Conservation (phyloP, 441 rosid species). For the Brassica balearica region DNA sequence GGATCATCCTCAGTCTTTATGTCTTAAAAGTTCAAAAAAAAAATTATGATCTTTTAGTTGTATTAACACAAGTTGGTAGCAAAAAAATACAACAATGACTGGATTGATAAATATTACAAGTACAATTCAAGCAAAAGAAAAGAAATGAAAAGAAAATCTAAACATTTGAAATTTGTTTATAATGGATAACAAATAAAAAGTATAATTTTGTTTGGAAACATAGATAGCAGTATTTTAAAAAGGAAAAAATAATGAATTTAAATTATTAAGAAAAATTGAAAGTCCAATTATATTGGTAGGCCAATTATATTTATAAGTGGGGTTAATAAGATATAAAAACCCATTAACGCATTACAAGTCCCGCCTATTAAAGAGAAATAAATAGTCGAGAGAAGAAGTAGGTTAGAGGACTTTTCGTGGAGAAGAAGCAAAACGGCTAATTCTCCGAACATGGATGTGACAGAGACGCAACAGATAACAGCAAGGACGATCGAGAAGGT, state of each 20-base stretch:
- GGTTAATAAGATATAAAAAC: not conserved
- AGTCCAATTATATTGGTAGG: too few relatives aligned
- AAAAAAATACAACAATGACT: not conserved
- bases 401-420: not conserved
- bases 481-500: slow-evolving; percentile 79
- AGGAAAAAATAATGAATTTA: too few relatives aligned
- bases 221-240: too few relatives aligned
- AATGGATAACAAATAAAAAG: too few relatives aligned
- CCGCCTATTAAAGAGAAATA: not conserved
- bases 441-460: slow-evolving; percentile 66
- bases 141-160: too few relatives aligned
- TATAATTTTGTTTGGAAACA: too few relatives aligned
- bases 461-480: slow-evolving; percentile 76
- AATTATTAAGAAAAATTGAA: too few relatives aligned
- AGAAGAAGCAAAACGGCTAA: not conserved
- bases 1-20: not conserved
- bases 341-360: not conserved
- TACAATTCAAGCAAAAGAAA: not conserved
- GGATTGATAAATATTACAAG: not conserved
- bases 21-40: too few relatives aligned
- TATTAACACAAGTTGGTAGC: not conserved
- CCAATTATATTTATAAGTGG: not conserved
- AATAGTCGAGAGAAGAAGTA: not conserved
- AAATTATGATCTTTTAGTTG: not conserved
- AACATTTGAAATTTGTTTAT: too few relatives aligned